These are phyloP conservation scores for Apophysomyces trapeziformis DNA, from an alignment of 371 early-diverging fungal genomes.

Conservation along the genomic window DNA sequence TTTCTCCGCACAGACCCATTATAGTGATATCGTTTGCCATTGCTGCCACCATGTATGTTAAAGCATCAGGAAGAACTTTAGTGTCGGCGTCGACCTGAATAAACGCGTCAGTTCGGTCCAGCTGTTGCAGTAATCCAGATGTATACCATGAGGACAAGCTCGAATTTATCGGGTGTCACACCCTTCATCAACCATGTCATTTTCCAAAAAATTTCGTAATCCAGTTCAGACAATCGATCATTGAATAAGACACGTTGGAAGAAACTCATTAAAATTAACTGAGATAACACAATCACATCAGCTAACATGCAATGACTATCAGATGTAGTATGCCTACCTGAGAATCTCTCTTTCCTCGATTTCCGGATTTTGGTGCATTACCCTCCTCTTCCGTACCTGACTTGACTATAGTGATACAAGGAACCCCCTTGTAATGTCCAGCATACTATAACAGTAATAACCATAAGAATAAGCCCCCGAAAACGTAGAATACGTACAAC, in stretches of 20 bases:
- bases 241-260: constrained; percentile 91
- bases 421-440: constrained; percentile 88
- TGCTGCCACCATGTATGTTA: constrained; percentile 80
- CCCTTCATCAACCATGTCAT: constrained; percentile 79
- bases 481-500: constrained; percentile 42
- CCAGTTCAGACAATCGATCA: constrained; percentile 94
- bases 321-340: too few relatives aligned
- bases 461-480: too few relatives aligned
- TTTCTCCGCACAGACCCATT: constrained; percentile 90
- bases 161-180: constrained; percentile 88
- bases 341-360: constrained; percentile 99
- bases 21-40: constrained; percentile 86
- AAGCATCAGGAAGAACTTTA: constrained; percentile 75
- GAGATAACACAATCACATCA: constrained; percentile 29
- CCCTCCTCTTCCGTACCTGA: constrained; percentile 83
- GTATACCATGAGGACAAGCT: constrained; percentile 86
- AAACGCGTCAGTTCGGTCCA: too few relatives aligned
- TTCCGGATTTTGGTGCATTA: constrained; percentile 77
- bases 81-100: constrained; percentile 91
- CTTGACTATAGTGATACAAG: constrained; percentile 90
- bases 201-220: constrained; percentile 94
- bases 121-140: too few relatives aligned
- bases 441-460: constrained; percentile 58
- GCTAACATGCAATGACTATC: too few relatives aligned
- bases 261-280: constrained; percentile 95